Evolutionary conservation across 148 eudicot genomes (phyloP).

Genomic region (Nepenthes gracilis): DNA sequence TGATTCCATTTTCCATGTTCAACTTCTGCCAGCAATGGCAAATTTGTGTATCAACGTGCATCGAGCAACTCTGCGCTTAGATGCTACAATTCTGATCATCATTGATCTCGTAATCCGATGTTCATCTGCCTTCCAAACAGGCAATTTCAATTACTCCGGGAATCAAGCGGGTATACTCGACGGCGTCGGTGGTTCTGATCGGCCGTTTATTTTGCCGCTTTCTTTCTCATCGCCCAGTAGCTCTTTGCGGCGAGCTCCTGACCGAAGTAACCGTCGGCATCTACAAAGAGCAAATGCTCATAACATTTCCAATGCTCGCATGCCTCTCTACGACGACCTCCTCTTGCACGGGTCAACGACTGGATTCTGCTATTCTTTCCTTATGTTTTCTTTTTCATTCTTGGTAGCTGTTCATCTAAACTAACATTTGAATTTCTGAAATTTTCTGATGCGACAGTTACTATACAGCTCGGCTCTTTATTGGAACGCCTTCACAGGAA

Average conservation of each 20-base stretch:
- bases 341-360: conserved; percentile 8
- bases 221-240: conserved; percentile 1
- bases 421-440: not conserved
- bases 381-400: not conserved
- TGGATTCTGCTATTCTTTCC: not conserved
- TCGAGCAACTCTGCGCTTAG: no score
- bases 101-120: no score
- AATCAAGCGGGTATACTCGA: no score
- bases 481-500: conserved; percentile 55
- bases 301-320: conserved; percentile 9
- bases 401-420: not conserved
- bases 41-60: no score
- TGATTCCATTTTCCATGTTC: no score
- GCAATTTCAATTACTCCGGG: no score
- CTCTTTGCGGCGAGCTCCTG: conserved; percentile 1
- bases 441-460: conserved; percentile 14
- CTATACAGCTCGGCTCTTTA: conserved; percentile 50
- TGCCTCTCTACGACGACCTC: conserved; percentile 15
- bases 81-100: no score
- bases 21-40: no score
- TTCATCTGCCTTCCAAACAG: no score
- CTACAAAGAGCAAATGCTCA: not conserved
- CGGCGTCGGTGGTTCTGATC: not conserved
- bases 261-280: conserved; percentile 8
- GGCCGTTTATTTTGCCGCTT: conserved; percentile 6